Evolutionary conservation across 345 rosid species (phyloP), one percentile per base, ranked within the genome.

Genomic region (Eucalyptus sp.): DNA sequence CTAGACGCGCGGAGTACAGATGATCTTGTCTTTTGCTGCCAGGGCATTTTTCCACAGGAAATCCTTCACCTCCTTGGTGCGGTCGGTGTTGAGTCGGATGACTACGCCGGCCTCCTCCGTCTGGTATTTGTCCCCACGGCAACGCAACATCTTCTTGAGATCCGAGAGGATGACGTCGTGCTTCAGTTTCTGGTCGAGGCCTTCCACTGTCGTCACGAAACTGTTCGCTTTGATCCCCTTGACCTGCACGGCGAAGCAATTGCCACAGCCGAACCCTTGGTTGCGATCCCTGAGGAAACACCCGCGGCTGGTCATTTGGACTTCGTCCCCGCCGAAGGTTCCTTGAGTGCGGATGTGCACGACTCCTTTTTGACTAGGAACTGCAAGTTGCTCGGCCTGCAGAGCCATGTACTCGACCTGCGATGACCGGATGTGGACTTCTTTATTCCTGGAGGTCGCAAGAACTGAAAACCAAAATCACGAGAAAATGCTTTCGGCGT

Each of bases 1-100:
- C 84, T 76, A 76, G 7, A 76, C 83, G 27, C 46, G 6, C 22
- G 27, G 12, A 4, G 83, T 20, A 20, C 84, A 41, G 29, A 12
- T 1, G 90, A 97, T 95, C 29, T 91, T 94, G 10, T 94, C 96
- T 93, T 93, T 92, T 92, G 93, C 92, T 88, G 92, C 98, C 44
- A 97, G 62, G 62, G 93, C 95, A 33, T 92, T 89, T 85, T 93
- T 93, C 64, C 93, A 91, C 60, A 97, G 96, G 88, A 97, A 97
- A 1, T 94, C 90, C 96, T 46, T 49, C 12, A 87, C 89, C 62
- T 25, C 27, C 49, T 29, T 9, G 12, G 25, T 7, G 7, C 13
- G 98, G 90, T 94, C 98, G 54, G 98, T 98, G 79, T 96, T 95
- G 41, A 97, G 98, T 86, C 95, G 98, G 86, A 96, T 96, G 88